Evolutionary conservation across 371 early-diverging fungal species (phyloP).

Genomic region (Apophysomyces ossiformis): DNA sequence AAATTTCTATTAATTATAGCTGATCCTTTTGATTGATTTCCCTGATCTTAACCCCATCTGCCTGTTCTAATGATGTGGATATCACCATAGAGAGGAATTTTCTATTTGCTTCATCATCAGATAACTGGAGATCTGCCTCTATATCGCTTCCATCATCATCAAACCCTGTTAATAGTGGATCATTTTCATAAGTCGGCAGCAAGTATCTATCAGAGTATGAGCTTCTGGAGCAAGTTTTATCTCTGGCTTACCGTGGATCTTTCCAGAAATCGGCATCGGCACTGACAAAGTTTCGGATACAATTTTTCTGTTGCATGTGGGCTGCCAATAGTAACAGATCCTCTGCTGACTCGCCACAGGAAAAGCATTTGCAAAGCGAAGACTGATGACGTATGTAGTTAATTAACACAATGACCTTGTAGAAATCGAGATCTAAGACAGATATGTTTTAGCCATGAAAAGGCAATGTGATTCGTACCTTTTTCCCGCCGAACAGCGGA

Average conservation of each 20-base stretch:
- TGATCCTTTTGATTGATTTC: not conserved
- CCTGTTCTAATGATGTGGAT: slow-evolving; percentile 26
- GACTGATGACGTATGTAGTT: slow-evolving; percentile 88
- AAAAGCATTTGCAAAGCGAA: slow-evolving; percentile 69
- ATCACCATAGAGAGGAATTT: slow-evolving; percentile 33
- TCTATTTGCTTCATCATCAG: slow-evolving; percentile 44
- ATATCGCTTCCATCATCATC: slow-evolving; percentile 64
- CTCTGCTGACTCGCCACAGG: slow-evolving; percentile 63
- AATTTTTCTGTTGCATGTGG: slow-evolving; percentile 60
- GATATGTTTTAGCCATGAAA: slow-evolving; percentile 8
- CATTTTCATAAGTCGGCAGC: slow-evolving; percentile 85
- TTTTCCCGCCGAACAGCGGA: slow-evolving; percentile 52
- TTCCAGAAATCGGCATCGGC: slow-evolving; percentile 72
- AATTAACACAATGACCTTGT: slow-evolving; percentile 83
- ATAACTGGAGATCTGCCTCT: slow-evolving; percentile 32
- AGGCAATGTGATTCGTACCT: slow-evolving; percentile 30
- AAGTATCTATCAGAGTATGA: slow-evolving; percentile 48
- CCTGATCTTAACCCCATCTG: slow-evolving; percentile 8
- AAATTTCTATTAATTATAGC: no score
- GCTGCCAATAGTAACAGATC: slow-evolving; percentile 43
- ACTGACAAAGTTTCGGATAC: slow-evolving; percentile 53
- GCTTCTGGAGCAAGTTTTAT: not conserved
- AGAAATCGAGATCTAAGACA: slow-evolving; percentile 71
- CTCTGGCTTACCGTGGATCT: slow-evolving; percentile 65
- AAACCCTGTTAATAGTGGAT: slow-evolving; percentile 84